phyloP scores from a whole-genome alignment of 805 yeast genomes.

The Nakazawaea sp. region DNA sequence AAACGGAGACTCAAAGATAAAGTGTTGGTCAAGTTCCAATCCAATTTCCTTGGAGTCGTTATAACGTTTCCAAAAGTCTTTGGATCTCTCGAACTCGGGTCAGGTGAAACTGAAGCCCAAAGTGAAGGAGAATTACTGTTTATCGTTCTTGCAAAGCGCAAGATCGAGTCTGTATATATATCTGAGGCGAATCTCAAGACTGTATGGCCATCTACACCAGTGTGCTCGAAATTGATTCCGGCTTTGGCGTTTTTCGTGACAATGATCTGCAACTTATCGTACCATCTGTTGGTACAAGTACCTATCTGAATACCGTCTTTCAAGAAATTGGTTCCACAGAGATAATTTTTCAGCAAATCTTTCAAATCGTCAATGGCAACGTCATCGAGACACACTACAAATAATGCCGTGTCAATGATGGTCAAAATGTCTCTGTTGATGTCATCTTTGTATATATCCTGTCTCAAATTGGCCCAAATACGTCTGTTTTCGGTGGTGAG shows the following conservation, averaged over 20 bases:
- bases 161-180: conserved; percentile 84
- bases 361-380: conserved; percentile 54
- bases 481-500: conserved; percentile 86
- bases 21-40: conserved; percentile 80
- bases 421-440: conserved; percentile 64
- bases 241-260: conserved; percentile 86
- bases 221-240: conserved; percentile 89
- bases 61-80: conserved; percentile 38
- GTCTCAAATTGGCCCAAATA: conserved; percentile 77
- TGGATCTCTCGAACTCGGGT: conserved; percentile 34
- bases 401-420: conserved; percentile 75
- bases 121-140: conserved; percentile 69
- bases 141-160: conserved; percentile 79
- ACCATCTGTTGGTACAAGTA: conserved; percentile 93
- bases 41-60: conserved; percentile 79
- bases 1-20: conserved; percentile 74
- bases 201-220: conserved; percentile 95
- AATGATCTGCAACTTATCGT: conserved; percentile 84
- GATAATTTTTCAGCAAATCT: conserved; percentile 73
- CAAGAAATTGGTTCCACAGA: conserved; percentile 76
- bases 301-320: conserved; percentile 89
- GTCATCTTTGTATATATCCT: conserved; percentile 33
- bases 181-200: conserved; percentile 84
- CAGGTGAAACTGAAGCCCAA: conserved; percentile 52
- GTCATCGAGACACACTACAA: conserved; percentile 79